phyloP scores from a whole-genome alignment of 2,329 filamentous ascomycete species.

The Gaeumannomyces tritici region DNA sequence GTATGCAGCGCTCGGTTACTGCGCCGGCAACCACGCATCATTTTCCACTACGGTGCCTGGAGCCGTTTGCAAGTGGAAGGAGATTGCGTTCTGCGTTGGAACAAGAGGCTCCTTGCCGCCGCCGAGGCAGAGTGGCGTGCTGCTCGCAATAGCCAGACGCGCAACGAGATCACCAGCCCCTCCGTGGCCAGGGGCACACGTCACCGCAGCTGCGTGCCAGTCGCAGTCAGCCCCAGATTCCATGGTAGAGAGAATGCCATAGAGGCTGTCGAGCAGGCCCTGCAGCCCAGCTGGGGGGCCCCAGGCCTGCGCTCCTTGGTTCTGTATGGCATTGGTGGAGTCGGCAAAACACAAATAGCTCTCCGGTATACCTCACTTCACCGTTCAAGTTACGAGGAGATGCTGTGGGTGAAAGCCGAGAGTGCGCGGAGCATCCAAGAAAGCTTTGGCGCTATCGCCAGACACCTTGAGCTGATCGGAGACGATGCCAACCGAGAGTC shows the following conservation, averaged over 20 bases:
- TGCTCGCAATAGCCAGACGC: neutral
- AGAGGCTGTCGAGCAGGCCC: neutral
- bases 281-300: neutral
- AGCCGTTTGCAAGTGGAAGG: neutral
- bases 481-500: constrained; percentile 8
- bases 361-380: neutral
- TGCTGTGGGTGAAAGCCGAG: constrained; percentile 3
- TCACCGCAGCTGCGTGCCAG: neutral
- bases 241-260: neutral
- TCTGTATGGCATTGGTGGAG: neutral
- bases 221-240: neutral
- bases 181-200: neutral
- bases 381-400: neutral
- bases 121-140: neutral
- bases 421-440: constrained; percentile 13
- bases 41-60: neutral
- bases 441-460: constrained; percentile 12
- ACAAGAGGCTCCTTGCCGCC: neutral
- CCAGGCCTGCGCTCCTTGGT: constrained; percentile 8
- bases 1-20: neutral
- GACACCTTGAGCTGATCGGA: constrained; percentile 5
- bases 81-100: neutral
- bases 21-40: neutral
- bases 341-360: constrained; percentile 1
- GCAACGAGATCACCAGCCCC: neutral